Conservation (phyloP, 2,329 filamentous ascomycete species). For the Aspergillus sp. region DNA sequence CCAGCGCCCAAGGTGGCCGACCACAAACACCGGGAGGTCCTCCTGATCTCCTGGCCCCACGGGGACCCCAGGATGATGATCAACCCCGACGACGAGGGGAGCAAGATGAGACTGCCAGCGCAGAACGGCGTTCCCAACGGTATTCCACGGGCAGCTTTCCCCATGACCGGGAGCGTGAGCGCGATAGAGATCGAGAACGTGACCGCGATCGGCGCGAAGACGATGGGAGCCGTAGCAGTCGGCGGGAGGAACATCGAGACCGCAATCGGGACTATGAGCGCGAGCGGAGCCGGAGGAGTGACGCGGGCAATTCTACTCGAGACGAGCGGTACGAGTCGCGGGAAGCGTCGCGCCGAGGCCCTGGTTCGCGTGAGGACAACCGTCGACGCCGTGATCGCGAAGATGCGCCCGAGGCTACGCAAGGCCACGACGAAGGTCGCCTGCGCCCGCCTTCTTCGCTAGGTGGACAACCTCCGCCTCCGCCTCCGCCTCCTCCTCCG, state of each 20-base stretch:
- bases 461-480: conserved; percentile 28
- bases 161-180: conserved; percentile 27
- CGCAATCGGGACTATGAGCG: conserved; percentile 32
- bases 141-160: conserved; percentile 22
- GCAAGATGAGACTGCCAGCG: conserved; percentile 33
- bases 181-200: conserved; percentile 29
- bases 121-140: conserved; percentile 35
- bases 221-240: conserved; percentile 23
- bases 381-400: conserved; percentile 38
- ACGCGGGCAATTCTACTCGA: conserved; percentile 22
- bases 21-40: conserved; percentile 31
- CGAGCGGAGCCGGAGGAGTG: conserved; percentile 35
- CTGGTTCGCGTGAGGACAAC: conserved; percentile 33
- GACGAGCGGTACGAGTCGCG: conserved; percentile 28
- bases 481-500: conserved; percentile 28
- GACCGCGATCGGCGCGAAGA: conserved; percentile 30
- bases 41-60: conserved; percentile 34
- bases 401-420: conserved; percentile 21
- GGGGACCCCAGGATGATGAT: conserved; percentile 24
- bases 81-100: conserved; percentile 24
- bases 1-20: conserved; percentile 30
- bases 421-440: conserved; percentile 27
- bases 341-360: conserved; percentile 31
- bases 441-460: conserved; percentile 34
- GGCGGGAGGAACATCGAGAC: conserved; percentile 39